These are phyloP conservation scores for Hypholoma sublateritium DNA, from an alignment of 768 basidiomycete genomes.

Conservation along the genomic window DNA sequence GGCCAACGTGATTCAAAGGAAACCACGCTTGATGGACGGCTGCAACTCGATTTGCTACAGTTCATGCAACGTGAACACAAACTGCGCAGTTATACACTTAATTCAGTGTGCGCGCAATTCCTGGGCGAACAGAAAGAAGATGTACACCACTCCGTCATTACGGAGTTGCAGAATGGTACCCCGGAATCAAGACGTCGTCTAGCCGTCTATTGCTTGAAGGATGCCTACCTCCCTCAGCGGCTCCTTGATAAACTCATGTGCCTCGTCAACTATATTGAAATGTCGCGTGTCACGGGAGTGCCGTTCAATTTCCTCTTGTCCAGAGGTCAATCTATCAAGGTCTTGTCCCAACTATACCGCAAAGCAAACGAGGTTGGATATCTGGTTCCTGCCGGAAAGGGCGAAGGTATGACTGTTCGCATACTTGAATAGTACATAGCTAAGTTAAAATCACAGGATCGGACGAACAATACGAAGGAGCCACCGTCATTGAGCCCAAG, in stretches of 20 bases:
- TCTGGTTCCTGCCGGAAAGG: constrained; percentile 80
- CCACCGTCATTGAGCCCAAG: constrained; percentile 96
- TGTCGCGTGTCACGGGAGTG: constrained; percentile 99
- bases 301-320: constrained; percentile 96
- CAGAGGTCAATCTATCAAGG: constrained; percentile 98
- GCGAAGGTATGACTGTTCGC: constrained; percentile 58
- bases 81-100: constrained; percentile 93
- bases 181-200: constrained; percentile 89
- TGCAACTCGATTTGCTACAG: constrained; percentile 94
- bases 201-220: constrained; percentile 99
- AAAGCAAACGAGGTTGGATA: constrained; percentile 92
- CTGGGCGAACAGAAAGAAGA: constrained; percentile 99
- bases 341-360: constrained; percentile 92
- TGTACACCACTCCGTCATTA: constrained; percentile 97
- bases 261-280: constrained; percentile 97
- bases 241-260: constrained; percentile 98
- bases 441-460: constrained; percentile 46
- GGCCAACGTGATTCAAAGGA: constrained; percentile 97
- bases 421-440: constrained; percentile 2
- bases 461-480: constrained; percentile 98
- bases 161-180: constrained; percentile 95
- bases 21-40: constrained; percentile 83
- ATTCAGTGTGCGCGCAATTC: constrained; percentile 97
- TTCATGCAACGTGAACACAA: constrained; percentile 99
- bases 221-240: constrained; percentile 96